Percentiles rank a stretch among this genome's conserved stretches.
phyloP scores from a whole-genome alignment of 2,329 filamentous ascomycete genomes.

The Aureobasidium leucospermi region DNA sequence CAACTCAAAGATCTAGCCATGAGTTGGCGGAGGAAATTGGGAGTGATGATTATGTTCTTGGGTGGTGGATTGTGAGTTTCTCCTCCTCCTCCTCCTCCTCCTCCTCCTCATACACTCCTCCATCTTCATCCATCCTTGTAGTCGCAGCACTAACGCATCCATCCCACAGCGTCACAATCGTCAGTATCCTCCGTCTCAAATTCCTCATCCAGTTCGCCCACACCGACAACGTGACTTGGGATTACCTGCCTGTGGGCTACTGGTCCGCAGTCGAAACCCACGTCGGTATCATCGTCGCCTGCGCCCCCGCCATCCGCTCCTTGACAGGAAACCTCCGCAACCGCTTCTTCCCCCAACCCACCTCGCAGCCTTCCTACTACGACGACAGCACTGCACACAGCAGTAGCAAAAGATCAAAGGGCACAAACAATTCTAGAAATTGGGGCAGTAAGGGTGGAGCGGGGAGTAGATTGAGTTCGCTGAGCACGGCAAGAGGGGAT shows the following conservation, averaged over 20 bases:
- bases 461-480: too few species aligned
- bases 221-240: slow-evolving; percentile 14
- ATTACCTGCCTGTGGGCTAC: slow-evolving; percentile 12
- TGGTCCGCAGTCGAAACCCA: slow-evolving; percentile 17
- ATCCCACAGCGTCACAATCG: slow-evolving; percentile 16
- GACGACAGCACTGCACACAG: not conserved
- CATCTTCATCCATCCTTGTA: not conserved
- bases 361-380: not conserved
- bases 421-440: not conserved
- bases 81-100: not conserved
- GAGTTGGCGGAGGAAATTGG: slow-evolving; percentile 10
- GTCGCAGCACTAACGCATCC: not conserved
- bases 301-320: slow-evolving; percentile 18
- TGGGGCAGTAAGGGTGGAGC: not conserved
- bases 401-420: not conserved
- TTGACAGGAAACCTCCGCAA: not conserved
- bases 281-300: slow-evolving; percentile 17
- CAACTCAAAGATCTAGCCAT: slow-evolving; percentile 15
- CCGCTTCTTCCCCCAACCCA: not conserved
- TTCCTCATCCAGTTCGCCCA: slow-evolving; percentile 14
- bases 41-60: slow-evolving; percentile 15
- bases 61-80: slow-evolving; percentile 17
- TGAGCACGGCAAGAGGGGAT: too few species aligned
- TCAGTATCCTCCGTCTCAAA: slow-evolving; percentile 17
- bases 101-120: not conserved